Evolutionary conservation across 441 rosid genomes (phyloP).

Genomic region (Adansonia madagascariensis): DNA sequence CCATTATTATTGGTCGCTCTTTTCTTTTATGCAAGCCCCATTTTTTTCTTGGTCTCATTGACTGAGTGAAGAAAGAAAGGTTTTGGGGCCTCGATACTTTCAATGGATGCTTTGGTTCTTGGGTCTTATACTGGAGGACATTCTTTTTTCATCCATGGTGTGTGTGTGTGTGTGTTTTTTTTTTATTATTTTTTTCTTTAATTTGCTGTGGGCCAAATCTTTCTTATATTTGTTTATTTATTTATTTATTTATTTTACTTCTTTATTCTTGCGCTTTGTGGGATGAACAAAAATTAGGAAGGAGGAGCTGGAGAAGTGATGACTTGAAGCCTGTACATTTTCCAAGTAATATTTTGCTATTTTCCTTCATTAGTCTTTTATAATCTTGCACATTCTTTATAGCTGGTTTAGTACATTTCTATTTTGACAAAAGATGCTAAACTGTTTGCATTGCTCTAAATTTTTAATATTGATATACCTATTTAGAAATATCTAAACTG

Average conservation of each 20-base stretch:
- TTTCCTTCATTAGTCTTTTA: background rate
- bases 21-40: too few species aligned
- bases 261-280: conserved; percentile 24
- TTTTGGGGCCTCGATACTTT: conserved; percentile 27
- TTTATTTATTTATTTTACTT: background rate
- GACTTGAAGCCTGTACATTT: conserved; percentile 34
- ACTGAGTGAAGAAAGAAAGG: background rate
- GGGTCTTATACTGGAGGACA: conserved; percentile 36
- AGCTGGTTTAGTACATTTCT: background rate
- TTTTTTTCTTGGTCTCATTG: background rate
- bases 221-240: background rate
- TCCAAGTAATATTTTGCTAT: conserved; percentile 28
- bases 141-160: conserved; percentile 51
- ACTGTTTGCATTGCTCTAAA: background rate
- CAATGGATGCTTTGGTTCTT: conserved; percentile 64
- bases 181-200: too few species aligned
- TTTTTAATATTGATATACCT: background rate
- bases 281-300: conserved; percentile 33
- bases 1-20: too few species aligned
- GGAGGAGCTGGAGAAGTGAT: conserved; percentile 37
- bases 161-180: conserved; percentile 3
- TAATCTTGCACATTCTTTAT: background rate
- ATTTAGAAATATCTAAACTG: background rate
- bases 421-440: background rate
- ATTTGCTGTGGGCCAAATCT: background rate